Evolutionary conservation across 305 asterid species (phyloP).

Genomic region (Coffea humblotiana): DNA sequence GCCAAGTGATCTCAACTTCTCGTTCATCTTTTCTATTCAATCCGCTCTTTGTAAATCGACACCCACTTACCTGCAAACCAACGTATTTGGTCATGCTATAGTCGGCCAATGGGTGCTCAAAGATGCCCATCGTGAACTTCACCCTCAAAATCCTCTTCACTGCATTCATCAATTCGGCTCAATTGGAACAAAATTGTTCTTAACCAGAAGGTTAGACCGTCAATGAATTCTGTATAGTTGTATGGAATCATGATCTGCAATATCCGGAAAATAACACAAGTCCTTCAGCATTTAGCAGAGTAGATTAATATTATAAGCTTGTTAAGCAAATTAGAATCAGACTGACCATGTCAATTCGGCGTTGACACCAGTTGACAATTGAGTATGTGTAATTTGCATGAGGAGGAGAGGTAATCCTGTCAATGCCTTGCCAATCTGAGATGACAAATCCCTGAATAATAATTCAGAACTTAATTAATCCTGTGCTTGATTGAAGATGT

Average conservation of each 20-base stretch:
- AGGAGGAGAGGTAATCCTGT: constrained; percentile 54
- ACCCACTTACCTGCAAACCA: constrained; percentile 46
- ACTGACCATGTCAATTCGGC: constrained; percentile 61
- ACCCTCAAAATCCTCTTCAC: constrained; percentile 70
- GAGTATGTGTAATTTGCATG: constrained; percentile 58
- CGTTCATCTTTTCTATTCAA: neutral
- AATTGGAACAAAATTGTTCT: constrained; percentile 46
- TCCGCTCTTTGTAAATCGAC: neutral
- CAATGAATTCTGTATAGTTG: constrained; percentile 58
- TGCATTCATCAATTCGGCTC: constrained; percentile 68
- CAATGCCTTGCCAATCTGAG: constrained; percentile 69
- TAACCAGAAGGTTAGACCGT: constrained; percentile 53
- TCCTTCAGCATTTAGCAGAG: neutral
- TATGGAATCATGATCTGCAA: constrained; percentile 70
- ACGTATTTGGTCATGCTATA: constrained; percentile 61
- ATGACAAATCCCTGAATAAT: constrained; percentile 59
- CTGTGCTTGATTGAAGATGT: neutral
- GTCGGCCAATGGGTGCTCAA: constrained; percentile 68
- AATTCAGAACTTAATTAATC: neutral
- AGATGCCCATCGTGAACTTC: constrained; percentile 65
- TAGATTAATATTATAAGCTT: too few relatives aligned
- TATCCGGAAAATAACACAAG: neutral
- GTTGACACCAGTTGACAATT: constrained; percentile 37
- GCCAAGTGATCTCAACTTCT: neutral
- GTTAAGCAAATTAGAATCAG: too few relatives aligned